Conservation (phyloP, 1,284 basidiomycete species). For the Microbotryomycetes sp. region DNA sequence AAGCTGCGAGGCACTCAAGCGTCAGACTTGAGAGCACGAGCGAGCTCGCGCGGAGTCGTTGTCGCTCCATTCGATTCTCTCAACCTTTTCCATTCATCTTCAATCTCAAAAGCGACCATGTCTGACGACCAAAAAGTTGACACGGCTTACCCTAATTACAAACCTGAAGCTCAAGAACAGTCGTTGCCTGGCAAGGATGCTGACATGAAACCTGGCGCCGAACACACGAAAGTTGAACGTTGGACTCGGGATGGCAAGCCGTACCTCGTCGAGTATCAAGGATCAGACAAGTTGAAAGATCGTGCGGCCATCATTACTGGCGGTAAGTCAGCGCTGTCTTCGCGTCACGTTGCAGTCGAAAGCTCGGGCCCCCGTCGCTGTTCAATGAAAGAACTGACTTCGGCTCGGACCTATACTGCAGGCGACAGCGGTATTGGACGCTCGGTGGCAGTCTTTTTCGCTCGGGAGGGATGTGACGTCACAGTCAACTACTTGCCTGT, state of each 20-base stretch:
- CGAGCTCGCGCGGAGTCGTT: no score
- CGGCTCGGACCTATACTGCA: not conserved
- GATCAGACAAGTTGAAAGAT: slow-evolving; percentile 51
- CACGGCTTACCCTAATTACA: slow-evolving; percentile 30
- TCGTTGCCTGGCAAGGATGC: slow-evolving; percentile 50
- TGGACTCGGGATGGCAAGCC: slow-evolving; percentile 58
- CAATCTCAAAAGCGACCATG: slow-evolving; percentile 1
- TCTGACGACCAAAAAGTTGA: slow-evolving; percentile 13
- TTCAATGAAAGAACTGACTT: not conserved
- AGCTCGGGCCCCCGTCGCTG: not conserved
- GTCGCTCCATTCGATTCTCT: no score
- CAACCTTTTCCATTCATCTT: not conserved
- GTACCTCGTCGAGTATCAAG: slow-evolving; percentile 48
- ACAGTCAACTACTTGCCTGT: slow-evolving; percentile 58
- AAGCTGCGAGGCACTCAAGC: no score
- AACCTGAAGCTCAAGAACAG: slow-evolving; percentile 44
- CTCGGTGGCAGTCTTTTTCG: slow-evolving; percentile 55
- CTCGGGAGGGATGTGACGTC: slow-evolving; percentile 59
- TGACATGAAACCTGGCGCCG: slow-evolving; percentile 47
- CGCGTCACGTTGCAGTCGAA: slow-evolving; percentile 28
- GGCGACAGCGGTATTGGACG: slow-evolving; percentile 59
- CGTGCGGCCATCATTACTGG: slow-evolving; percentile 57
- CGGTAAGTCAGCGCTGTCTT: slow-evolving; percentile 31
- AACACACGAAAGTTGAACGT: slow-evolving; percentile 51
- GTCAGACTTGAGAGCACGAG: no score